Evolutionary conservation across 2,329 filamentous ascomycete species (phyloP), one percentile per base, ranked within the genome.

Genomic region (Leptodontidium sp.): DNA sequence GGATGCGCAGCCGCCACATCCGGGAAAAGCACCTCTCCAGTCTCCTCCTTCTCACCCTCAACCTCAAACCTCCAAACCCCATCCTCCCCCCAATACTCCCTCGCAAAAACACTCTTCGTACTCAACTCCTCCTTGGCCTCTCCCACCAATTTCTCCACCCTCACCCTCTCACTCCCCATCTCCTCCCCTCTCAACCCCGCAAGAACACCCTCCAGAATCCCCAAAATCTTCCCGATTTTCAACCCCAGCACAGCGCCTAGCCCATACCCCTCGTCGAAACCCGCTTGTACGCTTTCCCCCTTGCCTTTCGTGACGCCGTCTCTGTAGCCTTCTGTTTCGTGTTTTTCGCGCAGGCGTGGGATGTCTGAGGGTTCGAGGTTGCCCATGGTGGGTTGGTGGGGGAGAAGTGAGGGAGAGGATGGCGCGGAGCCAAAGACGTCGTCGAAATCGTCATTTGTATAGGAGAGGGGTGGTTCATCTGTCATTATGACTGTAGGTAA

Each of bases 201-300:
- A 0, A 83, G 80, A 24, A 97, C 80, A 0, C 91, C 93, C 76
- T 97, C 93, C 6, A 98, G 77, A 4, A 93, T 82, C 0, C 96
- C 96, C 3, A 97, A 79, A 14, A 97, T 81, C 72, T 88, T 89
- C 0, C 96, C 96, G 0, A 90, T 91, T 35, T 86, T 85, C 72
- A 92, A 79, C 0, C 95, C 96, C 38, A 98, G 82, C 63, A 91
- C 89, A 0, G 93, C 94, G 14, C 96, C 96, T 0, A 98, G 84
- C 15, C 89, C 85, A 78, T 94, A 98, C 0, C 95, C 95, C 72
- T 95, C 93, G 78, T 99, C 96, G 77, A 99, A 98, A 0, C 95
- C 95, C 15, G 85, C 85, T 80, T 99, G 96, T 32, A 98, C 88
- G 75, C 89, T 91, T 59, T 85, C 82, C 32, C 87, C 87, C 79